Conservation (phyloP, 805 yeast genomes). For the Schwanniomyces polymorphus region DNA sequence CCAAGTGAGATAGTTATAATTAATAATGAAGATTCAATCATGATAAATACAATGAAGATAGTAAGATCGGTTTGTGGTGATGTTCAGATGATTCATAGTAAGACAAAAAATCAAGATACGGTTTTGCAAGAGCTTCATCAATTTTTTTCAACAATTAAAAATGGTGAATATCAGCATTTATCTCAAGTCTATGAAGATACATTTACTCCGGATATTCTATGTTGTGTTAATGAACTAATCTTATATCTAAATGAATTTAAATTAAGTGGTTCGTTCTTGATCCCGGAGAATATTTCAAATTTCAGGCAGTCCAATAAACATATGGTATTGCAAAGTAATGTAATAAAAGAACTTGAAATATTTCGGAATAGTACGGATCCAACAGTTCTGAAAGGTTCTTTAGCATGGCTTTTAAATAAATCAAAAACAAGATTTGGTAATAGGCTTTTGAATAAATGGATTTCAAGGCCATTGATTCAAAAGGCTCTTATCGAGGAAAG, state of each 20-base stretch:
- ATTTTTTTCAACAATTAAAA: slow-evolving; percentile 23
- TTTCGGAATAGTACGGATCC: slow-evolving; percentile 63
- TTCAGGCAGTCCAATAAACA: slow-evolving; percentile 51
- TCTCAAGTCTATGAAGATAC: slow-evolving; percentile 23
- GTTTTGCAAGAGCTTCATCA: slow-evolving; percentile 17
- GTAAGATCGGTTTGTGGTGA: slow-evolving; percentile 16
- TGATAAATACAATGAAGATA: slow-evolving; percentile 28
- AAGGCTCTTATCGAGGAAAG: slow-evolving; percentile 58
- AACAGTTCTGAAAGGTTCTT: slow-evolving; percentile 58
- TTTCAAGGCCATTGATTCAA: slow-evolving; percentile 66
- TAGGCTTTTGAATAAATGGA: slow-evolving; percentile 69
- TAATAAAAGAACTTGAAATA: slow-evolving; percentile 73
- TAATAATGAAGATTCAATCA: slow-evolving; percentile 12
- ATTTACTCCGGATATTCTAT: slow-evolving; percentile 20
- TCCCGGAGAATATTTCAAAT: slow-evolving; percentile 49
- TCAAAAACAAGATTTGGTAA: slow-evolving; percentile 79
- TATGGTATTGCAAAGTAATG: slow-evolving; percentile 61
- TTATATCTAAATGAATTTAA: slow-evolving; percentile 62
- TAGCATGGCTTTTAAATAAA: slow-evolving; percentile 78
- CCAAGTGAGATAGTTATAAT: slow-evolving; percentile 72
- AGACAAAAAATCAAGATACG: slow-evolving; percentile 2
- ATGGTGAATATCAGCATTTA: slow-evolving; percentile 13
- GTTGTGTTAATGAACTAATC: slow-evolving; percentile 47
- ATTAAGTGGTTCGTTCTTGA: slow-evolving; percentile 54
- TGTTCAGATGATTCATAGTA: slow-evolving; percentile 6